These are phyloP conservation scores for Aspergillus tamarii DNA, from an alignment of 2,329 filamentous ascomycete species.

Conservation along the genomic window DNA sequence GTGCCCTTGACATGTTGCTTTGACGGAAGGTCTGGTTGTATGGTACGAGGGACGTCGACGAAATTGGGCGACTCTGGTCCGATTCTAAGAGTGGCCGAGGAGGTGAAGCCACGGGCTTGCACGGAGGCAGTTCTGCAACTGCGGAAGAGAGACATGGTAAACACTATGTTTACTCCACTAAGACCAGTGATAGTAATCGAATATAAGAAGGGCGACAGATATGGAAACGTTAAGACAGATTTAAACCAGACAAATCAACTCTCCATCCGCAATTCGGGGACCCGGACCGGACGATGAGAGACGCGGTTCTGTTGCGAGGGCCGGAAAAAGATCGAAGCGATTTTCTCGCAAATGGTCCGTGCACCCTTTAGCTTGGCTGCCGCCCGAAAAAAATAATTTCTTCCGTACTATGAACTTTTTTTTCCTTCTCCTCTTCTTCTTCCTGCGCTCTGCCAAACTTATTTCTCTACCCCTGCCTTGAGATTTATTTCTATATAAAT, in stretches of 20 bases:
- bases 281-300: slow-evolving; percentile 21
- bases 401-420: slow-evolving; percentile 23
- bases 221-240: background rate
- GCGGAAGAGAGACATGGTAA: slow-evolving; percentile 42
- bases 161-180: slow-evolving; percentile 3
- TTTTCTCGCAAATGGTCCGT: slow-evolving; percentile 42
- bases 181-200: background rate
- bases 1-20: slow-evolving; percentile 68
- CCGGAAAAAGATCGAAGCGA: slow-evolving; percentile 39
- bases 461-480: slow-evolving; percentile 31
- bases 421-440: slow-evolving; percentile 34
- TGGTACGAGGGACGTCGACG: slow-evolving; percentile 76
- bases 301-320: slow-evolving; percentile 25
- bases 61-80: slow-evolving; percentile 83
- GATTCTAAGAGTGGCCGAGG: slow-evolving; percentile 39
- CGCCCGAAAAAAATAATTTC: slow-evolving; percentile 37
- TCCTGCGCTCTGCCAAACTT: slow-evolving; percentile 36
- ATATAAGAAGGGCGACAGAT: background rate
- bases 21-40: slow-evolving; percentile 66
- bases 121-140: slow-evolving; percentile 38
- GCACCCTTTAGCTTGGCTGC: slow-evolving; percentile 39
- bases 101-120: slow-evolving; percentile 45
- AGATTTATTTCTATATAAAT: slow-evolving; percentile 33
- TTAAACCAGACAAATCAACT: background rate
- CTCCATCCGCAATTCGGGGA: slow-evolving; percentile 1